Conservation (phyloP, 1,284 basidiomycete species). For the Polyporus tsugae region DNA sequence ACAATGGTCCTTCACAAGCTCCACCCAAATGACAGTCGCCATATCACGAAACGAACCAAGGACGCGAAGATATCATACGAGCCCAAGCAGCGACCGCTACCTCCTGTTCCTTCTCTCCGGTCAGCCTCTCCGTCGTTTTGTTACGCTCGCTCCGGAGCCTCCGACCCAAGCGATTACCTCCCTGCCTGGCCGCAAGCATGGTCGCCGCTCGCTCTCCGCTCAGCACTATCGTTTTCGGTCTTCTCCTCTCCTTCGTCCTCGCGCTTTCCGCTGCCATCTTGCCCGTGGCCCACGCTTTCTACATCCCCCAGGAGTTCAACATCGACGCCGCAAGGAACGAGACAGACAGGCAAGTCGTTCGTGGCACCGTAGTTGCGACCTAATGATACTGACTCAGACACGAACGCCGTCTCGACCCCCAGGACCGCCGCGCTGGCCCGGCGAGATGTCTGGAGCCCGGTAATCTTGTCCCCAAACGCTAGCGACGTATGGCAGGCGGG, state of each 20-base stretch:
- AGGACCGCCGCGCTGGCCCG: conserved; percentile 6
- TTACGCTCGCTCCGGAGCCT: background rate
- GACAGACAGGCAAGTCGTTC: background rate
- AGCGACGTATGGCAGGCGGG: conserved; percentile 31
- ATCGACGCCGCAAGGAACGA: conserved; percentile 14
- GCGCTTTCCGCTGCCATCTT: conserved; percentile 12
- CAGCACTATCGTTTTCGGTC: conserved; percentile 4
- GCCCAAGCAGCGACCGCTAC: background rate
- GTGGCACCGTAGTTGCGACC: no score
- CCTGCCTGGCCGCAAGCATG: conserved; percentile 13
- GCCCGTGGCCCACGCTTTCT: conserved; percentile 19
- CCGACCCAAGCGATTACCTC: background rate
- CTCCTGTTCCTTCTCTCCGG: background rate
- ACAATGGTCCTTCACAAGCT: background rate
- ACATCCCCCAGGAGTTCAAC: conserved; percentile 30
- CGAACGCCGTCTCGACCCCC: conserved; percentile 44
- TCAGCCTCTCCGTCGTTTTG: conserved; percentile 4
- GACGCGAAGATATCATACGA: background rate
- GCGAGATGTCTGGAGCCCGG: conserved; percentile 33
- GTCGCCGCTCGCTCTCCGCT: conserved; percentile 10
- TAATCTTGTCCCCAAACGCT: conserved; percentile 25
- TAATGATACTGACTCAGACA: conserved; percentile 71
- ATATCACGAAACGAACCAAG: conserved; percentile 10
- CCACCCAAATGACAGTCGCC: background rate
- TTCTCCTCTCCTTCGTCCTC: conserved; percentile 11